These are phyloP conservation scores for Candida nitratophila DNA, from an alignment of 805 yeast species.

Conservation along the genomic window DNA sequence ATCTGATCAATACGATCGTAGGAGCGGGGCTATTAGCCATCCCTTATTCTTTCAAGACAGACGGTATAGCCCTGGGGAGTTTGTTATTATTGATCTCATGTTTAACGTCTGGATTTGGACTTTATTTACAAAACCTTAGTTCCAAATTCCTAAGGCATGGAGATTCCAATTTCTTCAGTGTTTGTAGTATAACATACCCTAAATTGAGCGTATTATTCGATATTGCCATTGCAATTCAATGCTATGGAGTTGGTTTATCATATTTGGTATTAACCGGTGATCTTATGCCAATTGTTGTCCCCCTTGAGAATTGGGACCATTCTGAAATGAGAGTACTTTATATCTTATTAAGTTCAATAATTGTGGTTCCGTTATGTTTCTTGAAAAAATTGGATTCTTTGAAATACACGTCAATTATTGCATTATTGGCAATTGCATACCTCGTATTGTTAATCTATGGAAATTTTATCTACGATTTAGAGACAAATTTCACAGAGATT, in stretches of 20 bases:
- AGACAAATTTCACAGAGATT: slow-evolving; percentile 31
- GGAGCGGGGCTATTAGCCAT: slow-evolving; percentile 78
- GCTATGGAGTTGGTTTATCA: slow-evolving; percentile 71
- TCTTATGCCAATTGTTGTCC: slow-evolving; percentile 51
- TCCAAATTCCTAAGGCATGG: slow-evolving; percentile 50
- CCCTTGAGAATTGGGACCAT: slow-evolving; percentile 27
- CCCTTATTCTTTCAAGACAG: slow-evolving; percentile 65
- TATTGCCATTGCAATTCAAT: slow-evolving; percentile 65
- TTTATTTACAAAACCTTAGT: slow-evolving; percentile 53
- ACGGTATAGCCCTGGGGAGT: slow-evolving; percentile 56
- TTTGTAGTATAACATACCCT: slow-evolving; percentile 69
- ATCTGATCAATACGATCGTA: slow-evolving; percentile 67
- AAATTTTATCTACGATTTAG: slow-evolving; percentile 32
- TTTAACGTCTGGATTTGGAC: slow-evolving; percentile 58
- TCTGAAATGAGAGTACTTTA: slow-evolving; percentile 37
- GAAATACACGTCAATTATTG: slow-evolving; percentile 65
- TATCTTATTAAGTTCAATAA: slow-evolving; percentile 42
- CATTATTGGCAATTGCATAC: slow-evolving; percentile 59
- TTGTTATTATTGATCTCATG: slow-evolving; percentile 55
- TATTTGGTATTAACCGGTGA: slow-evolving; percentile 74
- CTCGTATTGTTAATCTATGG: slow-evolving; percentile 47
- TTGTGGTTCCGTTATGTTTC: slow-evolving; percentile 59
- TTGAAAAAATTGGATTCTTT: slow-evolving; percentile 60
- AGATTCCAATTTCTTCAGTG: slow-evolving; percentile 63
- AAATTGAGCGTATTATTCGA: slow-evolving; percentile 65